phyloP scores from a whole-genome alignment of 176 grass and related monocot species.

The Musa troglodytarum region DNA sequence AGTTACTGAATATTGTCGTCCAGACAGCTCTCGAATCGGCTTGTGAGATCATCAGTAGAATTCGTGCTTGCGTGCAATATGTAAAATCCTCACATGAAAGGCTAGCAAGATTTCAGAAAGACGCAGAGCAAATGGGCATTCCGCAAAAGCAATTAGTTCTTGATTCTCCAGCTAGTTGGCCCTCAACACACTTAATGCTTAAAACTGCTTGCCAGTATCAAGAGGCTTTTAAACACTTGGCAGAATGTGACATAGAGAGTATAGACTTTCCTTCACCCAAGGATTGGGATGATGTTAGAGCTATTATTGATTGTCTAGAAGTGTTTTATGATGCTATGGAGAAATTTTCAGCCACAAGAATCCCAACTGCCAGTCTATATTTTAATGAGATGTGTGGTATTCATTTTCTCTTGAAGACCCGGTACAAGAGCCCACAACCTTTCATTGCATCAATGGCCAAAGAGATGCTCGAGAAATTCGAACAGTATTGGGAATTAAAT shows the following conservation, averaged over 20 bases:
- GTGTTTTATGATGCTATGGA: constrained; percentile 81
- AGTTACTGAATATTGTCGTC: constrained; percentile 69
- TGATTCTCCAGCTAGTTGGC: constrained; percentile 76
- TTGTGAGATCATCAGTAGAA: constrained; percentile 47
- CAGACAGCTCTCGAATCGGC: constrained; percentile 69
- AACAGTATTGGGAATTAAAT: constrained; percentile 67
- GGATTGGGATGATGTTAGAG: constrained; percentile 83
- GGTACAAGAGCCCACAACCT: constrained; percentile 57
- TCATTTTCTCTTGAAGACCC: constrained; percentile 86
- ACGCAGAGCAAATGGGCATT: constrained; percentile 46
- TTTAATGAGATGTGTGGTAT: constrained; percentile 96
- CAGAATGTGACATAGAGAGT: constrained; percentile 59
- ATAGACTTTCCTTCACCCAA: constrained; percentile 49
- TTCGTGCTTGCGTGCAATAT: constrained; percentile 62
- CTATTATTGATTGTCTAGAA: constrained; percentile 79
- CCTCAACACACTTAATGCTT: constrained; percentile 78
- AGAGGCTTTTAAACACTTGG: constrained; percentile 51
- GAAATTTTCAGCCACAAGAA: constrained; percentile 66
- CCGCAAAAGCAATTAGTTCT: constrained; percentile 65
- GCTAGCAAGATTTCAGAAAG: constrained; percentile 61
- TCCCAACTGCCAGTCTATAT: constrained; percentile 74
- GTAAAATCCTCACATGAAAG: constrained; percentile 76
- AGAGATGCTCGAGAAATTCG: constrained; percentile 83
- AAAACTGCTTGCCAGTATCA: constrained; percentile 85
- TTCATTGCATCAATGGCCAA: constrained; percentile 64